These are phyloP conservation scores for Pyrus bretschneideri DNA, from an alignment of 306 rosid species.

Conservation along the genomic window DNA sequence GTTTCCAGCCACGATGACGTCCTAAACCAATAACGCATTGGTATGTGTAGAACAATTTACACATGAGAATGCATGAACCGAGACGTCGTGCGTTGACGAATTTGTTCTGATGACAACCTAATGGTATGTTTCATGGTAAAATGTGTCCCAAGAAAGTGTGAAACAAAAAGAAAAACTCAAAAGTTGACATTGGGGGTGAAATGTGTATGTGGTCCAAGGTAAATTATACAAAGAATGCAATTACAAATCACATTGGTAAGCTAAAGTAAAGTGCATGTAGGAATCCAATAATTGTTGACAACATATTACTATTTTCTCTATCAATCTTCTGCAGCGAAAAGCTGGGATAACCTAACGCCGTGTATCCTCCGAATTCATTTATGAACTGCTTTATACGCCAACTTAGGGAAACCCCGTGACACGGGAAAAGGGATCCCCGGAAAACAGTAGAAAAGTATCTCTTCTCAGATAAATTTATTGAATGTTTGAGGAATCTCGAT, in stretches of 20 bases:
- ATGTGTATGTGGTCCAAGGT: neutral
- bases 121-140: too few relatives aligned
- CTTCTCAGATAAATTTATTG: conserved; percentile 28
- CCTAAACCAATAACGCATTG: too few relatives aligned
- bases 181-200: neutral
- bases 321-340: conserved; percentile 45
- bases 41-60: neutral
- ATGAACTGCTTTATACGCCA: conserved; percentile 27
- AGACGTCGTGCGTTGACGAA: too few relatives aligned
- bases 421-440: conserved; percentile 20
- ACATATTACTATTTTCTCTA: conserved; percentile 12
- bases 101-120: too few relatives aligned
- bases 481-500: conserved; percentile 22
- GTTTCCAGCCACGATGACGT: rapidly evolving
- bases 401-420: conserved; percentile 26
- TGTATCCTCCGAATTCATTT: conserved; percentile 26
- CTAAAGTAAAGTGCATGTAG: neutral
- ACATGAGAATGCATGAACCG: neutral
- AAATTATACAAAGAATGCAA: neutral
- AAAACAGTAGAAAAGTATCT: conserved; percentile 22
- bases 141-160: neutral
- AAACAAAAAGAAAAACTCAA: neutral
- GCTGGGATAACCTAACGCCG: conserved; percentile 27
- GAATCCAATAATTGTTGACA: neutral
- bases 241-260: neutral